Conservation (phyloP, 306 rosid genomes). For the Casuarina equisetifolia region DNA sequence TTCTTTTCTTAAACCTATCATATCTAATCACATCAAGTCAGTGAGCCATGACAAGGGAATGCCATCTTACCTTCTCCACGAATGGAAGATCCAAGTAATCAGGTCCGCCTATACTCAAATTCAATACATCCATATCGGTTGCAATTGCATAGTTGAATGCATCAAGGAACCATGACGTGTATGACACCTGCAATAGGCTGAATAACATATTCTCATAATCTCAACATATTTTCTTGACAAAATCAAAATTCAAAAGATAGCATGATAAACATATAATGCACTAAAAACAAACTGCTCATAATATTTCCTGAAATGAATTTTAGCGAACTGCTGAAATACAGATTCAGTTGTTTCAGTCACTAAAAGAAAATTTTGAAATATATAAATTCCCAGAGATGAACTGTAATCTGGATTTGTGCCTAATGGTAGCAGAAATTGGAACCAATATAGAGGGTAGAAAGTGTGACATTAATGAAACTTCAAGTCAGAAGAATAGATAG, state of each 20-base stretch:
- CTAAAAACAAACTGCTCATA: neutral
- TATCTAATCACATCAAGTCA: neutral
- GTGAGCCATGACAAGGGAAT: slow-evolving; percentile 8
- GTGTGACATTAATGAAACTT: neutral
- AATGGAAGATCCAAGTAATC: slow-evolving; percentile 98
- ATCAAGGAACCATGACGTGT: slow-evolving; percentile 99
- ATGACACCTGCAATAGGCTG: slow-evolving; percentile 99
- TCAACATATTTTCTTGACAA: slow-evolving; percentile 37
- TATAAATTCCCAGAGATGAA: slow-evolving; percentile 6
- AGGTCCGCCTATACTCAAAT: slow-evolving; percentile 98
- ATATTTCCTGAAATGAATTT: neutral
- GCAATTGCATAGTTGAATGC: slow-evolving; percentile 99
- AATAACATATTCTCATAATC: slow-evolving; percentile 75
- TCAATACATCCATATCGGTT: slow-evolving; percentile 88
- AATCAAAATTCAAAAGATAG: slow-evolving; percentile 8
- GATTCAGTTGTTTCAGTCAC: too few relatives aligned
- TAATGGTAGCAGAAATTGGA: neutral
- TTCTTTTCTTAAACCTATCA: neutral
- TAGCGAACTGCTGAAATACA: too few relatives aligned
- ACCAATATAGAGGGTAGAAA: slow-evolving; percentile 1
- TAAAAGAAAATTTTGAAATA: neutral
- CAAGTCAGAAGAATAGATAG: neutral
- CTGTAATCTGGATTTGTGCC: slow-evolving; percentile 15
- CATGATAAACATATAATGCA: too few relatives aligned
- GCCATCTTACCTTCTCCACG: slow-evolving; percentile 76